Base-by-base conservation (phyloP, 106 monocot genomes). In the Phalaenopsis aphrodite region DNA sequence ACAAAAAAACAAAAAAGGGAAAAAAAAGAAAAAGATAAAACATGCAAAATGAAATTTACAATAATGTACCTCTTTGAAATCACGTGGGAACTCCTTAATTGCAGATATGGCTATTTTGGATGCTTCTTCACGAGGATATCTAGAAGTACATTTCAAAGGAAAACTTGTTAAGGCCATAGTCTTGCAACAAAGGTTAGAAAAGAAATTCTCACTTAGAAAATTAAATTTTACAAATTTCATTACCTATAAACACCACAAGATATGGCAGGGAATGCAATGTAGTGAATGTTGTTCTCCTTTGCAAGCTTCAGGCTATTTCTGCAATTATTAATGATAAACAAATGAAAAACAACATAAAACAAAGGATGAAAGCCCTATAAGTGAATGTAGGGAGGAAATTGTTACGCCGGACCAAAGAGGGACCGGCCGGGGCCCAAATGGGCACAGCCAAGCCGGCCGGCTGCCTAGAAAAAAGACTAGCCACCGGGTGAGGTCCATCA, bases 241-340 rank as follows among this genome's bases (percentile, higher is more conserved):
- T 93, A 98, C 98, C 91, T 74, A 77, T 83, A 98, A 81, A 92
- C 88, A 81, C 98, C 98, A 83, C 98, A 98, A 37, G 98, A 94
- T 87, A 98, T 92, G 75, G 98, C 90, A 71, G 98, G 98, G 68
- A 98, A 98, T 78, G 98, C 94, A 80, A 98, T 92, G 82, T 94
- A 98, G 74, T 89, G 78, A 82, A 98, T 89, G 76, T 78, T 82
- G 76, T 92, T 94, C 80, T 92, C 94, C 88, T 94, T 98, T 56
- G 94, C 98, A 76, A 98, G 81, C 84, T 41, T 86, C 81, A 94
- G 86, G 79, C 88, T 89, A 76, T 87, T 94, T 85, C 98, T 98
- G 91, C 75, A 88, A 79, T 69, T 41, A 57, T 55, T 41, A 41
- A 1, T 41, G 36, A 52, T 6, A 45, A 75, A n/a, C 43, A 55